Evolutionary conservation across 108 stramenopile species (phyloP), one percentile per base, ranked within the genome.

Genomic region (Epipyxis sp.): DNA sequence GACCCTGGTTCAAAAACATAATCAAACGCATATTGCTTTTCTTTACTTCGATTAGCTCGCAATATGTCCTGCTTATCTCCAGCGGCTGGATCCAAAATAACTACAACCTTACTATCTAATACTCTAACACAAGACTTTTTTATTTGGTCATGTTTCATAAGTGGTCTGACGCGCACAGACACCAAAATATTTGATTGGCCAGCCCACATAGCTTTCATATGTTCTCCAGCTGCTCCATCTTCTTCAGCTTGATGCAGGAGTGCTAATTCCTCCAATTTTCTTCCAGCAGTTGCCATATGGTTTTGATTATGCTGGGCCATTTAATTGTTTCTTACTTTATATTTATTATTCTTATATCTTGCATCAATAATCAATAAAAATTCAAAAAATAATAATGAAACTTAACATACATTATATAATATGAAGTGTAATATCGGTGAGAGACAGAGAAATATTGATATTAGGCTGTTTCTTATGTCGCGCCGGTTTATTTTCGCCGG

Each of bases 1-100:
- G 59, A 30, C 0, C n/a, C 79, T 0, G 78, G 79, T 0, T 81
- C 82, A 59, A 84, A 87, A 39, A 82, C 86, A 46, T 42, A 57
- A 40, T 87, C 86, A 40, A 85, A 87, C 13, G 84, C 88, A 59
- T 87, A 89, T 76, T 79, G 79, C 71, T 87, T 83, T 50, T 88
- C 76, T 77, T 59, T 29, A 20, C 76, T 59, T 45, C 76, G 76
- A 62, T 59, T 54, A n/a, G 59, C 76, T 45, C 71, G n/a, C 44
- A 77, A 34, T 2, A 59, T 37, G 30, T 54, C 46, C 59, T 10
- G 40, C 30, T 77, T 54, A 57, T 59, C 58, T 30, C 42, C 76
- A 68, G 83, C 69, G 27, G 77, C 67, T 0, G 86, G 86, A 76
- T 89, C 89, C 71, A 87, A 40, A 40, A 87, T 46, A 1, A 87